Conservation (phyloP, 768 basidiomycete genomes). For the Panus rudis region DNA sequence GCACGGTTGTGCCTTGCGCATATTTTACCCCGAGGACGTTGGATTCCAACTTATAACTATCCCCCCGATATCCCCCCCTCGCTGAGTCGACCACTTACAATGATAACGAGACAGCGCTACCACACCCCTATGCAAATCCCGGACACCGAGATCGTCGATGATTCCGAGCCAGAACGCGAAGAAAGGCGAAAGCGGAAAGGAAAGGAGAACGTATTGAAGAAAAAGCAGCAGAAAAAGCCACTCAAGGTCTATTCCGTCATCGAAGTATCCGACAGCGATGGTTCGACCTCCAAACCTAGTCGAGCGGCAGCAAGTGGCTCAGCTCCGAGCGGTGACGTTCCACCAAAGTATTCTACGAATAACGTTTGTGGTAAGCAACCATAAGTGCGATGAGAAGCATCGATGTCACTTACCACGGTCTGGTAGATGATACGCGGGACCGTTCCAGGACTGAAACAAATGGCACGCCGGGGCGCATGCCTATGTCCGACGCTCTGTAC, state of each 20-base stretch:
- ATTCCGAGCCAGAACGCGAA: slow-evolving; percentile 69
- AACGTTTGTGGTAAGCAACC: not conserved
- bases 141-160: slow-evolving; percentile 44
- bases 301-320: not conserved
- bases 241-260: slow-evolving; percentile 7
- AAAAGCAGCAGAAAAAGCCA: slow-evolving; percentile 1
- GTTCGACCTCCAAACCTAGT: not conserved
- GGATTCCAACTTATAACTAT: not conserved
- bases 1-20: not conserved
- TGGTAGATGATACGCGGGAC: no score
- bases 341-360: not conserved
- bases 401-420: not conserved
- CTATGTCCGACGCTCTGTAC: no score
- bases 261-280: slow-evolving; percentile 20
- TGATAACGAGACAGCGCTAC: not conserved
- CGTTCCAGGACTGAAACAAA: no score
- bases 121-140: not conserved
- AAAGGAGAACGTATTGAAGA: slow-evolving; percentile 19
- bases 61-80: not conserved
- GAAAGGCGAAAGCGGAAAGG: slow-evolving; percentile 23
- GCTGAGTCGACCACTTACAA: not conserved
- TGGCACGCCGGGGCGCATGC: no score
- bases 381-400: slow-evolving; percentile 7
- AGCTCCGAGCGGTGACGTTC: not conserved
- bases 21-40: not conserved